Evolutionary conservation across 1,139 yeast genomes (phyloP), one percentile per base, ranked within the genome.

Genomic region (Meyerozyma carpophila): DNA sequence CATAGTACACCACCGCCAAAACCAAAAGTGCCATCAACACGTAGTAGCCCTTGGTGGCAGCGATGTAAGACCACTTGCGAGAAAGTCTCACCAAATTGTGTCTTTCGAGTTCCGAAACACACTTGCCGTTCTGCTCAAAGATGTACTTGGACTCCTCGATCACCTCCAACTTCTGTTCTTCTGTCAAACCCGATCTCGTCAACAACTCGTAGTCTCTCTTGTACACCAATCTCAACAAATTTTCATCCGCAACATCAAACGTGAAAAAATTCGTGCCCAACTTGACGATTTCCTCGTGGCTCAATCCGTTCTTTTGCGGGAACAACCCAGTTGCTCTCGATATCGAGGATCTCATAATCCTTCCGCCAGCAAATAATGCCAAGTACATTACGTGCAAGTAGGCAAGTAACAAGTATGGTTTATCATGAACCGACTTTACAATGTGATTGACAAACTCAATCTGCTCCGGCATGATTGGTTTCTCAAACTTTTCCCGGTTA

Each of bases 351-450:
- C 84, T 70, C 80, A 87, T 76, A 42, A 87, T 73, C 50, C 83
- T 72, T 26, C 95, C 95, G 41, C 96, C 96, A 5, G 95, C 95
- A 66, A 88, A 88, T 41, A 88, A 73, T 1, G 94, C 95, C 57
- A 87, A 68, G 62, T 88, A 88, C 81, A 87, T 76, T 39, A 86
- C 94, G 58, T 87, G 95, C 68, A 88, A 78, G 62, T 87, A 87
- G n/a, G 95, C 95, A 45, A 88, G 69, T 34, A 87, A 64, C 32
- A 85, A 64, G 55, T 84, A 79, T 8, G 95, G 95, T 56, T 83
- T 82, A 41, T 76, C 81, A 29, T 60, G 59, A 21, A 84, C 75
- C 7, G 70, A 75, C 41, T 65, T 58, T 41, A 70, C 64, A 44
- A 88, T 84, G 58, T 83, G 90, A 39, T 80, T 62, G 32, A 73